Base-by-base conservation (phyloP, 2,329 filamentous ascomycete species). In the Alternaria atra region DNA sequence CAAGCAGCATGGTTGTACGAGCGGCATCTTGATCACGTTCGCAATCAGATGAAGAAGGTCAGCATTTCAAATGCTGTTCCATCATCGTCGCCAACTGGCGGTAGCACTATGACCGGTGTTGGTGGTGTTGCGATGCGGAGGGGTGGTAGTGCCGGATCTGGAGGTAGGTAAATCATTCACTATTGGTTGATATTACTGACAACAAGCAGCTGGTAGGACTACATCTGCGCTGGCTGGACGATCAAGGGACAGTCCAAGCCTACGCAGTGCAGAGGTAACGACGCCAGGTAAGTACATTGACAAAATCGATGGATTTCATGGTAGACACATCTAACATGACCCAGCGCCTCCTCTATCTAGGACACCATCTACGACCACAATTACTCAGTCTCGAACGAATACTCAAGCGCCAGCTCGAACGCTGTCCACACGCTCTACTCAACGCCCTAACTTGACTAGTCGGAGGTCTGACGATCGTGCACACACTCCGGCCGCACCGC, bases 1-100 rank as follows among this genome's bases (percentile, higher is more conserved):
- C 93, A 99, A 80, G 93, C 93, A 65, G 93, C 93, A 78, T 97
- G 93, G 87, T 87, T 98, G 6, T 97, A 95, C 74, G 94, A 98
- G 76, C 86, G 92, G 52, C 93, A 98, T 80, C 87, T 96, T 29
- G 91, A 92, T 0, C 93, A 97, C 76, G 92, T 98, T 48, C 89
- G 92, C 67, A 93, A 91, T 20, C 93, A 97, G 80, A 93, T 98
- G 83, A 89, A 91, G 63, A 95, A 90, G 74, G 88, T 90, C 43
- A 88, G 86, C 3, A 85, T 81, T 58, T 87, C 87, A 4, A 80
- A 83, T 17, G 84, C 84, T 1, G 84, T 86, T 1, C 88, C 88
- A 2, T 87, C 89, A 2, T 58, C 68, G 47, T 65, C 67, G 29
- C 66, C 67, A 9, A 60, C 64, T n/a, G 63, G 64, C 20, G 69